Conservation (phyloP, 1,139 yeast species). For the Suhomyces coccinellae region DNA sequence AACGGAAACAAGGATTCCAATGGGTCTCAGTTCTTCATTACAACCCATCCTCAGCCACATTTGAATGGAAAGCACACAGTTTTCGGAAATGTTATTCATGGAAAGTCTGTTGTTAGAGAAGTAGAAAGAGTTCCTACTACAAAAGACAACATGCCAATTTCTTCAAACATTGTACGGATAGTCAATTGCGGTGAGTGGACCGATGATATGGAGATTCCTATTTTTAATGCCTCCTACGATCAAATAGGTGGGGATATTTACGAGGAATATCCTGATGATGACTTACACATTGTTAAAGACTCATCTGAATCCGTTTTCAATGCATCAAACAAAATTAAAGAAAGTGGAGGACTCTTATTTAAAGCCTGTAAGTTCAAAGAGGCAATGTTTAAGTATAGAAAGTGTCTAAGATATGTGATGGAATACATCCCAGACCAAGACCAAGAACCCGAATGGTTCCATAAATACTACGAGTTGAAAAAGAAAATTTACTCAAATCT, state of each 20-base stretch:
- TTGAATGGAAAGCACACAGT: constrained; percentile 74
- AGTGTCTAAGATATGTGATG: constrained; percentile 65
- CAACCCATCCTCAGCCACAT: constrained; percentile 71
- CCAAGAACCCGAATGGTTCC: constrained; percentile 54
- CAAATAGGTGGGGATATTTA: constrained; percentile 65
- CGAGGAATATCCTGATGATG: constrained; percentile 79
- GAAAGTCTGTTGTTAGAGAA: constrained; percentile 70
- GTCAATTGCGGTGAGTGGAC: constrained; percentile 68
- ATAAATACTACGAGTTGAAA: constrained; percentile 55
- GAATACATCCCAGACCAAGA: constrained; percentile 72
- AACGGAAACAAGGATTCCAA: constrained; percentile 57
- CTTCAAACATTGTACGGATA: constrained; percentile 48
- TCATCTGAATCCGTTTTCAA: constrained; percentile 53
- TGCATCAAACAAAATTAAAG: constrained; percentile 58
- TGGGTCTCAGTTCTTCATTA: constrained; percentile 77
- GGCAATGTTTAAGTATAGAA: constrained; percentile 61
- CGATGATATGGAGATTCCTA: constrained; percentile 51
- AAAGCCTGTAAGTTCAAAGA: constrained; percentile 51
- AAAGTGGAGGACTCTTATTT: constrained; percentile 61
- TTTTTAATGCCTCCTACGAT: constrained; percentile 61
- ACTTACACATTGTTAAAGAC: constrained; percentile 55
- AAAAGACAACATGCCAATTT: constrained; percentile 44
- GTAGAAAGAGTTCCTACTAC: constrained; percentile 54
- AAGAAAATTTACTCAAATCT: constrained; percentile 62
- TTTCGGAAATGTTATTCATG: constrained; percentile 65